Percentiles rank a stretch among this genome's conserved stretches.
Conservation (phyloP, 305 asterid genomes). For the Andrographis paniculata region DNA sequence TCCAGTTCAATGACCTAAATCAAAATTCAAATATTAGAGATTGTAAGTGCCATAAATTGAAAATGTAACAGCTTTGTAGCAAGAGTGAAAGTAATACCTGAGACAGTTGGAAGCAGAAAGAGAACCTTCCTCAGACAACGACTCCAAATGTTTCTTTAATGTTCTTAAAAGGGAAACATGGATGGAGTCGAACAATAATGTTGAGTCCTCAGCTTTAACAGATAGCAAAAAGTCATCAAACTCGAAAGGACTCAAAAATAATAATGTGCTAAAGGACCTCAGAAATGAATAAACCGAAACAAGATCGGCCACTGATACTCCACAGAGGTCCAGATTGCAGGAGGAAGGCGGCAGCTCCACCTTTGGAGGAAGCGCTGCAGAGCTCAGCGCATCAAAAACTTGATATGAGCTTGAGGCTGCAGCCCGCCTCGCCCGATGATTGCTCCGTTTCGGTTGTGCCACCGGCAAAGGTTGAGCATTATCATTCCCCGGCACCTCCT, state of each 20-base stretch:
- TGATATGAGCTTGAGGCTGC: conserved; percentile 32
- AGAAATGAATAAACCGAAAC: conserved; percentile 75
- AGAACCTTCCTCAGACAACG: conserved; percentile 54
- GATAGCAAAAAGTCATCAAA: conserved; percentile 65
- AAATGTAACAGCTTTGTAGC: conserved; percentile 10
- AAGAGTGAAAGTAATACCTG: conserved; percentile 42
- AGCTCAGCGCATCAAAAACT: conserved; percentile 22
- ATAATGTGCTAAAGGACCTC: conserved; percentile 75
- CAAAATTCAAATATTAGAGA: conserved; percentile 18
- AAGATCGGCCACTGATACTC: conserved; percentile 54
- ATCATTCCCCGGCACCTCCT: conserved; percentile 21
- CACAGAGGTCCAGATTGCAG: conserved; percentile 40
- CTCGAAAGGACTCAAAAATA: conserved; percentile 83
- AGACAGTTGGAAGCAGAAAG: conserved; percentile 57
- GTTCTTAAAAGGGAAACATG: conserved; percentile 71
- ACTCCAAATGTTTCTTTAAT: conserved; percentile 69
- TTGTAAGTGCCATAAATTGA: conserved; percentile 20
- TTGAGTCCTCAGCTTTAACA: conserved; percentile 46
- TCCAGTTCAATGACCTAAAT: conserved; percentile 85
- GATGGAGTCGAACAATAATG: conserved; percentile 59
- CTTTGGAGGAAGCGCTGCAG: conserved; percentile 43
- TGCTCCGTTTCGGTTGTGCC: conserved; percentile 79
- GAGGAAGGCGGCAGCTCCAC: conserved; percentile 70
- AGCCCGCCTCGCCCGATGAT: conserved; percentile 56
- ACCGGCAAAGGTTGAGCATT: conserved; percentile 34